These are phyloP conservation scores for Erucastrum elatum DNA, from an alignment of 345 rosid genomes.

Conservation along the genomic window DNA sequence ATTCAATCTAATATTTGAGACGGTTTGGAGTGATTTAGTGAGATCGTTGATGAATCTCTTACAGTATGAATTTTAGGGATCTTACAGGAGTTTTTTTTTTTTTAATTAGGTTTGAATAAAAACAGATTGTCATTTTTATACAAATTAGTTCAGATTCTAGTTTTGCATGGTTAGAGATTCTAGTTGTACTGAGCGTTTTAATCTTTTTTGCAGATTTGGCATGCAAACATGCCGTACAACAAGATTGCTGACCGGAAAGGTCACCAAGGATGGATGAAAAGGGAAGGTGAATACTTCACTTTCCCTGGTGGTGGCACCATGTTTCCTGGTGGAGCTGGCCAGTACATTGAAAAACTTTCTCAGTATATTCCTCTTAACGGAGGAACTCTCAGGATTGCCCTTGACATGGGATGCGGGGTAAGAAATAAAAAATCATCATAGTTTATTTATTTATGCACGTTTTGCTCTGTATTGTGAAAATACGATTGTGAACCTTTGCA, in stretches of 20 bases:
- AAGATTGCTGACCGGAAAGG: constrained; percentile 98
- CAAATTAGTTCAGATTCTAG: not conserved
- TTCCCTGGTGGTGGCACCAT: constrained; percentile 99
- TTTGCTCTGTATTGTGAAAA: not conserved
- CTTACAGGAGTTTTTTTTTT: too few relatives aligned
- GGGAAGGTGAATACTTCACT: constrained; percentile 71
- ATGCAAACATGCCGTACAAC: constrained; percentile 90
- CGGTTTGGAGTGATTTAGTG: not conserved
- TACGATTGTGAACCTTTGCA: constrained; percentile 28
- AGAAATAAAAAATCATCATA: not conserved
- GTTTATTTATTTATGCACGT: not conserved
- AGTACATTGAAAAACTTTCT: constrained; percentile 80
- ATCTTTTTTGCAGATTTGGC: constrained; percentile 68
- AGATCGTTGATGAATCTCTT: not conserved
- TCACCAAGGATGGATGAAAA: constrained; percentile 99
- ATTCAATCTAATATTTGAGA: not conserved
- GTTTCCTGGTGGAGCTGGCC: constrained; percentile 93
- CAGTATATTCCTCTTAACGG: constrained; percentile 73
- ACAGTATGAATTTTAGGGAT: too few relatives aligned
- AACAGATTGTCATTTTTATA: not conserved
- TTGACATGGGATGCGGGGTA: constrained; percentile 99
- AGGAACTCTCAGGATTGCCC: constrained; percentile 87
- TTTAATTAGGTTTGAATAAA: not conserved
- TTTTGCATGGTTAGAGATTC: not conserved
- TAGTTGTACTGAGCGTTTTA: too few relatives aligned